A percentile compares a stretch with the other conserved stretches of the same genome.
phyloP scores from a whole-genome alignment of 345 rosid genomes.

The Eucalyptus pauciflora region DNA sequence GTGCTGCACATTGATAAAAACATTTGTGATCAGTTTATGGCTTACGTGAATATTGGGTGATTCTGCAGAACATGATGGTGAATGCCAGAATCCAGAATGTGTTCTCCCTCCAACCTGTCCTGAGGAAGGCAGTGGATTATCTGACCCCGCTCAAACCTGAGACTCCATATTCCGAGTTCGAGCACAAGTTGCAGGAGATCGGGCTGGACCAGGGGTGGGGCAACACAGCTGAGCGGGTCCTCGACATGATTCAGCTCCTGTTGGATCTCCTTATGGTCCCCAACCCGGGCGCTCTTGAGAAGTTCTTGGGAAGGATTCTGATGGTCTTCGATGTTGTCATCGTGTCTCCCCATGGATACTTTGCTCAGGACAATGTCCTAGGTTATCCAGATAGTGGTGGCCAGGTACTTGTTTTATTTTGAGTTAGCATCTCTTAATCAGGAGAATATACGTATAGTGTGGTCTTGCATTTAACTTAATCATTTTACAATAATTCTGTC shows the following conservation, averaged over 20 bases:
- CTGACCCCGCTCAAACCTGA: constrained; percentile 28
- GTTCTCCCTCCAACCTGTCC: constrained; percentile 44
- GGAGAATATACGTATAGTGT: neutral
- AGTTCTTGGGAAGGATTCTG: constrained; percentile 69
- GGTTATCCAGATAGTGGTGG: constrained; percentile 97
- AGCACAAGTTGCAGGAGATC: constrained; percentile 71
- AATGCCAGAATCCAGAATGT: constrained; percentile 60
- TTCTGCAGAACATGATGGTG: constrained; percentile 70
- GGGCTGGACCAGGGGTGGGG: constrained; percentile 98
- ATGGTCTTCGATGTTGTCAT: constrained; percentile 91
- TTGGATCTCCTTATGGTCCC: constrained; percentile 91
- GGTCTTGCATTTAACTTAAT: neutral
- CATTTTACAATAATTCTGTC: no score
- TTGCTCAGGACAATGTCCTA: constrained; percentile 88
- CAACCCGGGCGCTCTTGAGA: constrained; percentile 84
- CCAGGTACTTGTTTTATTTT: constrained; percentile 34
- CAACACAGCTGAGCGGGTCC: constrained; percentile 60
- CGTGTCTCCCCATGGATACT: constrained; percentile 88
- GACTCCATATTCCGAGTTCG: constrained; percentile 50
- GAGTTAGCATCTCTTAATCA: neutral
- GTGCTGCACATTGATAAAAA: no score
- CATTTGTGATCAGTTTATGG: neutral
- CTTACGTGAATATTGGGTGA: neutral
- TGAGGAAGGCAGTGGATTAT: constrained; percentile 80
- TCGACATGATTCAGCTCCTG: constrained; percentile 77